phyloP scores from a whole-genome alignment of 352 stramenopile genomes.

The Phytophthora colocasiae region DNA sequence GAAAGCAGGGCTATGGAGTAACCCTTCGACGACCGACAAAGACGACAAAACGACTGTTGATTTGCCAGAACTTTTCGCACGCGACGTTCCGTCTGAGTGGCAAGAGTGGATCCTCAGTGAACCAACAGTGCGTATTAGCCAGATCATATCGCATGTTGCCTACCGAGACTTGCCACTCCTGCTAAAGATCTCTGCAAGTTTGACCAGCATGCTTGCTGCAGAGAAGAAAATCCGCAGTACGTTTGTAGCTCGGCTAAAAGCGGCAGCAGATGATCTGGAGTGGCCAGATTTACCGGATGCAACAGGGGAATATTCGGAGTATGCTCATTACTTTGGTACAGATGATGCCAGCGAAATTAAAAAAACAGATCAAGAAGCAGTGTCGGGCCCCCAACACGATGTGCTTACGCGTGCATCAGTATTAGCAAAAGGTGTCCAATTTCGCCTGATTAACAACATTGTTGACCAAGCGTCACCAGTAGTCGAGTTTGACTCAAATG shows the following conservation, averaged over 20 bases:
- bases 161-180: slow-evolving; percentile 80
- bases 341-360: slow-evolving; percentile 16
- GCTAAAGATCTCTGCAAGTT: slow-evolving; percentile 53
- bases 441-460: slow-evolving; percentile 86
- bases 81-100: slow-evolving; percentile 49
- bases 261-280: slow-evolving; percentile 51
- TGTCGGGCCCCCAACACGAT: slow-evolving; percentile 23
- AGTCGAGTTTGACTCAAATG: slow-evolving; percentile 63
- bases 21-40: slow-evolving; percentile 9
- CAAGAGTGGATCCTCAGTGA: slow-evolving; percentile 55
- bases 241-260: slow-evolving; percentile 44
- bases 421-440: slow-evolving; percentile 52
- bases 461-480: slow-evolving; percentile 83
- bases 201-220: slow-evolving; percentile 45
- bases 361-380: slow-evolving; percentile 11
- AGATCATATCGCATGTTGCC: slow-evolving; percentile 65
- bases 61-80: slow-evolving; percentile 39
- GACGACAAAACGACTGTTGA: slow-evolving; percentile 5
- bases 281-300: slow-evolving; percentile 49
- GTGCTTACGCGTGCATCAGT: slow-evolving; percentile 42
- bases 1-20: slow-evolving; percentile 24
- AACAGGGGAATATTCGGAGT: slow-evolving; percentile 39
- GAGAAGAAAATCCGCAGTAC: slow-evolving; percentile 55
- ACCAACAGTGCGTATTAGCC: slow-evolving; percentile 49
- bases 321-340: slow-evolving; percentile 43